Evolutionary conservation across 2,329 filamentous ascomycete species (phyloP), one percentile per base, ranked within the genome.

Genomic region (Botryosphaeria dothidea): DNA sequence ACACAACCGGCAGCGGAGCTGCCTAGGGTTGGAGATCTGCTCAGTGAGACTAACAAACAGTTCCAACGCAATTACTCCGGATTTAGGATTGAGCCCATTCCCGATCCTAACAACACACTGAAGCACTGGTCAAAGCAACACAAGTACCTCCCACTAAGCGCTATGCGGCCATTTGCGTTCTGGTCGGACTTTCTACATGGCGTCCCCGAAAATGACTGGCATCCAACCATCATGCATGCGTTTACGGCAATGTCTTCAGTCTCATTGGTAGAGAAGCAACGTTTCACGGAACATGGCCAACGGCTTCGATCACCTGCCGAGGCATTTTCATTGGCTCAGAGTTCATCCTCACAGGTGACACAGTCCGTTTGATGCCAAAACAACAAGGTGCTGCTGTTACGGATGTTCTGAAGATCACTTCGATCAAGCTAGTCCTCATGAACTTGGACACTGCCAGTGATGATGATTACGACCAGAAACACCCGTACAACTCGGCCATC

Each of bases 251-350:
- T 83, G 71, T 82, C 84, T 1, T 84, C 83, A 0, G 78, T 86
- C 64, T 84, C 82, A 7, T 69, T 88, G 0, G 65, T 86, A 1
- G 81, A 84, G 7, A 85, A 82, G 61, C 79, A 81, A 60, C 80
- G 78, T 25, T 85, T 88, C 71, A 78, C 74, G 86, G 86, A 0
- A 72, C 68, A 1, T 88, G 86, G 84, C 84, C 85, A 0, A 73
- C 83, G 17, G 85, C 84, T 0, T 77, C 74, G 0, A 78, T 89
- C n/a, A 81, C 80, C 61, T 83, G 80, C 65, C 78, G 80, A 56
- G 86, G 83, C 0, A 78, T 88, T 6, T 88, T 82, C 66, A 71
- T 89, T 2, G 86, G 87, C 0, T 71, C 82, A 3, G 87, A 89
- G 69, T 74, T 88, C 31, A 71, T 88, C 11, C 75, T 79, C 4